A percentile compares a stretch with the other conserved stretches of the same genome.
These are phyloP conservation scores for Kazachstania bromeliacearum DNA, from an alignment of 805 yeast species.

Conservation along the genomic window DNA sequence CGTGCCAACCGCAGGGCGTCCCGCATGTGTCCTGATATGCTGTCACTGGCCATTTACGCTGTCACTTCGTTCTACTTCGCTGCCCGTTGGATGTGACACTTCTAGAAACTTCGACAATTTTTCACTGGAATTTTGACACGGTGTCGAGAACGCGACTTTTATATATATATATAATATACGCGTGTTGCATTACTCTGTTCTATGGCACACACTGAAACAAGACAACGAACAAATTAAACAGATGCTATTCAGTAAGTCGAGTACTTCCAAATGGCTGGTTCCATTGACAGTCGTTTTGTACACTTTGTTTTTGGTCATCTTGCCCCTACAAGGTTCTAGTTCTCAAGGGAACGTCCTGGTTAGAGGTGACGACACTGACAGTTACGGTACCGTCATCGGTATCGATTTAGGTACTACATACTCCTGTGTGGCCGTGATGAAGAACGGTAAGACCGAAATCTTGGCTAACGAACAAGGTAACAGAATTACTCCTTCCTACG, in stretches of 20 bases:
- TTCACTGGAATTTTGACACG: no score
- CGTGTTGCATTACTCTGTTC: no score
- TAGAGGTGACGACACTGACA: constrained; percentile 35
- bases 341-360: constrained; percentile 24
- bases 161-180: no score
- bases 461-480: constrained; percentile 95
- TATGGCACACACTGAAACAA: no score
- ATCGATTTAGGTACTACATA: constrained; percentile 97
- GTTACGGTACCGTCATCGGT: constrained; percentile 69
- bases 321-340: constrained; percentile 17
- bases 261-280: constrained; percentile 32
- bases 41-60: constrained; percentile 7
- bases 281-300: constrained; percentile 36
- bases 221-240: no score
- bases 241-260: no score
- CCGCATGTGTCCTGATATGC: constrained; percentile 43
- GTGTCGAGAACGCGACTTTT: no score
- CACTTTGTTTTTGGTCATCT: constrained; percentile 22
- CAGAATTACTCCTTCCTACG: constrained; percentile 93
- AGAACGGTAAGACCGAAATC: constrained; percentile 81
- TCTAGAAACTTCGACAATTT: no score
- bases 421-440: constrained; percentile 90
- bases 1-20: constrained; percentile 49
- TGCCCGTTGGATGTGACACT: no score
- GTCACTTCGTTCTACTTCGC: no score